Conservation (phyloP, 148 eudicot genomes). For the Heliosperma pusillum region DNA sequence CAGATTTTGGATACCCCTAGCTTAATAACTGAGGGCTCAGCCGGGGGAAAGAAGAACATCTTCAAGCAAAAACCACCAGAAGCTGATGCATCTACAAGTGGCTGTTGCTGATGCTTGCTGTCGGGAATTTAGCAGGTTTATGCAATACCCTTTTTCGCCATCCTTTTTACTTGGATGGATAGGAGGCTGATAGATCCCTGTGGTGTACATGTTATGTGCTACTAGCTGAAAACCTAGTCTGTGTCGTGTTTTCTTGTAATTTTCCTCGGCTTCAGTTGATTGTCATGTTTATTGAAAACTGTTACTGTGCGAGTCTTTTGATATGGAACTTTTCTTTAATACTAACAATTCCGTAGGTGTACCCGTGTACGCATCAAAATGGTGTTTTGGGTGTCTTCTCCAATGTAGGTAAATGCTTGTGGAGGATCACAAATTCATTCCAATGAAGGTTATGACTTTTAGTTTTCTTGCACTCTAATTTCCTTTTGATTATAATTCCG, state of each 20-base stretch:
- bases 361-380: not conserved
- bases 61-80: conserved; percentile 68
- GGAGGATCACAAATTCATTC: not conserved
- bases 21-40: conserved; percentile 68
- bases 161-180: conserved; percentile 6
- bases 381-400: not conserved
- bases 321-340: not conserved
- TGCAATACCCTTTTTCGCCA: not conserved
- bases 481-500: too few species aligned
- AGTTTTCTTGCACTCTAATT: too few species aligned
- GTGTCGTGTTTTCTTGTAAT: conserved; percentile 11
- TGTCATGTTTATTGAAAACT: not conserved
- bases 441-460: not conserved
- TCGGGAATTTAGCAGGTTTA: not conserved
- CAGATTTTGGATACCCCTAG: conserved; percentile 91
- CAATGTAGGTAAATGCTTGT: conserved; percentile 3
- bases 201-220: conserved; percentile 22
- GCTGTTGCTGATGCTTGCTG: conserved; percentile 56
- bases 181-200: not conserved
- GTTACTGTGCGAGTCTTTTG: not conserved
- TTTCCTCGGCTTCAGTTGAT: not conserved
- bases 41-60: conserved; percentile 63
- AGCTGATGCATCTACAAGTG: conserved; percentile 51
- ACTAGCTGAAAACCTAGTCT: not conserved
- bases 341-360: conserved; percentile 6